phyloP scores from a whole-genome alignment of 2,329 filamentous ascomycete genomes.

The Grosmannia clavigera region DNA sequence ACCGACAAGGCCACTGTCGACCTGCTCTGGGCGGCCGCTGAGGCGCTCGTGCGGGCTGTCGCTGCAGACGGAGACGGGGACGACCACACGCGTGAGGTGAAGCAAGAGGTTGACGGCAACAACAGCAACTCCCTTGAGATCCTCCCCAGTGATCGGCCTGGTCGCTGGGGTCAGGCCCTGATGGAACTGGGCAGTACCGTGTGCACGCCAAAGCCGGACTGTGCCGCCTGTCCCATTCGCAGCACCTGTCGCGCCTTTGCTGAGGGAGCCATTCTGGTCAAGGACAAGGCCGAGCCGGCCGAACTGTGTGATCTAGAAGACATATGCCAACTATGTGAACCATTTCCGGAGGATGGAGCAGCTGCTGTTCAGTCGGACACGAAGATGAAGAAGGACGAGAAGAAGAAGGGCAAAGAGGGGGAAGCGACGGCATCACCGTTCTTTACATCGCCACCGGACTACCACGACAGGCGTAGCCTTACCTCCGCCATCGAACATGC shows the following conservation, averaged over 20 bases:
- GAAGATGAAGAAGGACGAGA: conserved; percentile 8
- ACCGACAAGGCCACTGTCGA: conserved; percentile 39
- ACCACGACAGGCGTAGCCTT: not conserved
- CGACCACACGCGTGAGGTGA: conserved; percentile 1
- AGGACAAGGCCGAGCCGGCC: conserved; percentile 7
- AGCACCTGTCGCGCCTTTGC: conserved; percentile 37
- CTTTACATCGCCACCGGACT: conserved; percentile 9
- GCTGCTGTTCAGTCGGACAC: not conserved
- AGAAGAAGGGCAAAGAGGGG: not conserved
- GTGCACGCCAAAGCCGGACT: conserved; percentile 47
- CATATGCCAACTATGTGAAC: conserved; percentile 33
- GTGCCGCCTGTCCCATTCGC: conserved; percentile 36
- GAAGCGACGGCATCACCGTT: not conserved
- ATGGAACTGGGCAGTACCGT: conserved; percentile 55
- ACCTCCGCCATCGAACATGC: conserved; percentile 31
- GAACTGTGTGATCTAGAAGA: conserved; percentile 35
- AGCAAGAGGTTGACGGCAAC: not conserved
- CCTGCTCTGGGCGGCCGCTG: conserved; percentile 45
- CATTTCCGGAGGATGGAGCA: conserved; percentile 20
- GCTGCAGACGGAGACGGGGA: conserved; percentile 24
- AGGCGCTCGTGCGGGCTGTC: conserved; percentile 39
- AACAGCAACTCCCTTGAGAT: conserved; percentile 5
- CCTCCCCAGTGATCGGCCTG: conserved; percentile 34
- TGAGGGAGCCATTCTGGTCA: conserved; percentile 28
- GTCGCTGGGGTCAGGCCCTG: conserved; percentile 50